Evolutionary conservation across 306 rosid genomes (phyloP).

Genomic region (Cucurbita argyrosperma): DNA sequence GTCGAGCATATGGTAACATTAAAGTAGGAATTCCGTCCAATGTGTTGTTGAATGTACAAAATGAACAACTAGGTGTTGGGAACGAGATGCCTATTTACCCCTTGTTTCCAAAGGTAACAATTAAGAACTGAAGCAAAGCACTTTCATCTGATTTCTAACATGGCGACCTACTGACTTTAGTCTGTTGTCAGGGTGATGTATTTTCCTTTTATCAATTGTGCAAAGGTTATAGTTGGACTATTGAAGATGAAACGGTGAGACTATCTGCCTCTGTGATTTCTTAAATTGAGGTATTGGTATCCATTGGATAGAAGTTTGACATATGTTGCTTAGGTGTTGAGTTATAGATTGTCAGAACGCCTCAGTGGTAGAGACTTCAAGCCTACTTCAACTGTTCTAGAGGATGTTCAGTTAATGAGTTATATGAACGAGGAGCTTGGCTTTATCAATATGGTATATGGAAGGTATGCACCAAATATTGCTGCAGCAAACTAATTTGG

Average conservation of each 20-base stretch:
- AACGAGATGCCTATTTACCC: constrained; percentile 73
- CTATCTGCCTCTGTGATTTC: neutral
- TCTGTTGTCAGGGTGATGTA: constrained; percentile 48
- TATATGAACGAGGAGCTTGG: constrained; percentile 45
- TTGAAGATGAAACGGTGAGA: constrained; percentile 74
- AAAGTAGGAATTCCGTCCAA: constrained; percentile 66
- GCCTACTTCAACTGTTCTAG: constrained; percentile 21
- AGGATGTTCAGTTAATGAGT: constrained; percentile 28
- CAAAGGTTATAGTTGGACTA: constrained; percentile 69
- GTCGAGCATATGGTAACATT: constrained; percentile 48
- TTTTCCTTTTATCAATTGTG: constrained; percentile 87
- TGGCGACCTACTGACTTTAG: neutral
- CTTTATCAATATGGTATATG: constrained; percentile 55
- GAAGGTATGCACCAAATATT: constrained; percentile 39
- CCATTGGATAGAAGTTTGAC: constrained; percentile 3
- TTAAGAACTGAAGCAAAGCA: constrained; percentile 2
- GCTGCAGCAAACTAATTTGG: neutral
- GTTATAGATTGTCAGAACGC: constrained; percentile 32
- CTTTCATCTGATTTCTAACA: neutral
- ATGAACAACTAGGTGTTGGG: constrained; percentile 73
- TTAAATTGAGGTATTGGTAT: neutral
- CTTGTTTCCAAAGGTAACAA: constrained; percentile 57
- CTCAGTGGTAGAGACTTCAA: constrained; percentile 21
- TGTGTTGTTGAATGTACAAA: constrained; percentile 54
- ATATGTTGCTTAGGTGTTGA: constrained; percentile 49